Evolutionary conservation across 345 rosid genomes (phyloP), one percentile per base, ranked within the genome.

Genomic region (Eucalyptus pumila): DNA sequence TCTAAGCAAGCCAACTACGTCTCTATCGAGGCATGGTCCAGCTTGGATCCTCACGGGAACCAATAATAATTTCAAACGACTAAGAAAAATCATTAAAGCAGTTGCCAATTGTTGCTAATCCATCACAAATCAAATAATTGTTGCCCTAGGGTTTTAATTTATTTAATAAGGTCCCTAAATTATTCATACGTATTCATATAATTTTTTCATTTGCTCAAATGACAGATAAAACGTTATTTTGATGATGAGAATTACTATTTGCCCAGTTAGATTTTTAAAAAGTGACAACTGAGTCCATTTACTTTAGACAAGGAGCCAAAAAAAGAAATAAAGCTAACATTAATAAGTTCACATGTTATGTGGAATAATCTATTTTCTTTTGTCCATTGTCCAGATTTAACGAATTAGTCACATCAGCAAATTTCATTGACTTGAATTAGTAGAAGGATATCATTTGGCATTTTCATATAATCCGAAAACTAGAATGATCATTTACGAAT

Each of bases 381-480:
- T 76, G 44, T 2, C 14, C 23, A 11, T 3, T 2, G 3, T 21
- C 24, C 47, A 76, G 3, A 76, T 12, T 72, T 19, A 72, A 65
- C 2, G 6, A 32, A n/a, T 65, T 30, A 14, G 72, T 9, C 44
- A 72, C 2, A 1, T 37, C 5, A 6, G 1, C 7, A 37, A 7
- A 21, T 76, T 76, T 76, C 47, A 13, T 76, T 37, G 1, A 37
- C 47, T 40, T 40, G 27, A 37, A 40, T 40, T 23, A 40, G 13
- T 2, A 11, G 0, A 37, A 40, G 0, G 47, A 72, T 23, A 11
- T 2, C 3, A 72, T 34, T 72, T 10, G 21, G 4, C 4, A 34
- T 72, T 11, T 72, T 17, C 7, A 17, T 72, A 34, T 40, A 40
- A 1, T 40, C 4, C 2, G 0, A 4, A 5, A 5, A 24, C 5